Evolutionary conservation across 192 early-diverging fungal species (phyloP), one percentile per base, ranked within the genome.

Genomic region (Linderina pennispora): DNA sequence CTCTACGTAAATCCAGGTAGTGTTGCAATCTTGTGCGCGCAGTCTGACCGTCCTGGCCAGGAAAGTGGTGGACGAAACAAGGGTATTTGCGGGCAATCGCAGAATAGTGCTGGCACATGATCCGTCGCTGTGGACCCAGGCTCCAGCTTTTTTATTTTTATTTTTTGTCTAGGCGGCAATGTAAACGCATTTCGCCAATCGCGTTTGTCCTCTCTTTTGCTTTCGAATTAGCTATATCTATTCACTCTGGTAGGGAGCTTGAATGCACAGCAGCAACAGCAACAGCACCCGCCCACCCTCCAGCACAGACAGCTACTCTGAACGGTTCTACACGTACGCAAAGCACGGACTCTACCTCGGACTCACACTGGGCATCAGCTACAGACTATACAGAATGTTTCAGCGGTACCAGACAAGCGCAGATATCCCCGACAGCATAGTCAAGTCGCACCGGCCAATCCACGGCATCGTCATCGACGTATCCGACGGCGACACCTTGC

Each of bases 401-500:
- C 49, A 43, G 0, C 62, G 68, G 6, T 72, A 72, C 45, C 36
- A 37, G 4, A 72, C 68, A 3, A 48, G 57, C 20, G 48, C 62
- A 10, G 57, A 72, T 39, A 50, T 72, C 1, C 62, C 62, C 13
- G 62, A 64, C 23, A 49, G 62, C 44, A 40, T 44, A 8, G 23
- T 72, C 8, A 56, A 53, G 46, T 33, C 50, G 33, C 55, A 56
- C 25, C 25, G 32, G 26, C 47, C 44, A 41, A 40, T 72, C n/a
- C 53, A 52, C 31, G 68, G 68, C 8, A 56, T 48, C 14, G 58
- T 72, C 1, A 28, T 72, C 33, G 63, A 72, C 26, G 68, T 65
- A 4, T 51, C 62, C 8, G 68, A 72, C 43, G 68, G 68, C 33
- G 68, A 72, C 50, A 60, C 61, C 0, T 41, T 64, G 22, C 51